Evolutionary conservation across 2,329 filamentous ascomycete genomes (phyloP).

Genomic region (Metarhizium robertsii): DNA sequence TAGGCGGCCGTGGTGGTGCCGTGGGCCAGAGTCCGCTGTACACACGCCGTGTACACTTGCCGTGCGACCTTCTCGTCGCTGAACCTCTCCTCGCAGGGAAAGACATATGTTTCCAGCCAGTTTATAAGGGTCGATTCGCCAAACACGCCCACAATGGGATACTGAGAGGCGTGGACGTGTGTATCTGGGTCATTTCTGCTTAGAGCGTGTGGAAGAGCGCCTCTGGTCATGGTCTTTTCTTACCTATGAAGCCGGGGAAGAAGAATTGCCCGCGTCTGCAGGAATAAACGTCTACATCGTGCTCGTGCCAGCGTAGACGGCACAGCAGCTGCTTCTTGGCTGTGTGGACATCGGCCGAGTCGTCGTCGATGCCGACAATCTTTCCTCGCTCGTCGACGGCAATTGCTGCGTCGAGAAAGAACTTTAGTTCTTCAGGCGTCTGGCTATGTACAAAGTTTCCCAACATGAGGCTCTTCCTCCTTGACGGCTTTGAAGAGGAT

Average conservation of each 20-base stretch:
- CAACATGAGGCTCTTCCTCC: too few species aligned
- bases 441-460: too few species aligned
- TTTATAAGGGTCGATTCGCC: too few species aligned
- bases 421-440: constrained; percentile 37
- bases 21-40: constrained; percentile 72
- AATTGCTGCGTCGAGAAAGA: constrained; percentile 38
- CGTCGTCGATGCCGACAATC: constrained; percentile 39
- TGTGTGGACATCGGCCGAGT: constrained; percentile 21
- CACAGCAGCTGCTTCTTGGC: too few species aligned
- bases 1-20: constrained; percentile 94
- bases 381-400: constrained; percentile 38
- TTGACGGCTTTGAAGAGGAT: too few species aligned
- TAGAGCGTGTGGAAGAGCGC: constrained; percentile 66
- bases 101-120: too few species aligned
- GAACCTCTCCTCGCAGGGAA: too few species aligned
- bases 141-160: too few species aligned
- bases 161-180: too few species aligned
- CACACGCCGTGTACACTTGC: constrained; percentile 30
- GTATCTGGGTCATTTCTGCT: too few species aligned
- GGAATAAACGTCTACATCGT: background rate
- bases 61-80: too few species aligned
- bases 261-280: constrained; percentile 55
- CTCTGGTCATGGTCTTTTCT: constrained; percentile 42
- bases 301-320: too few species aligned
- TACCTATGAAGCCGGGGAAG: constrained; percentile 75